Evolutionary conservation across 1,284 basidiomycete species (phyloP), one percentile per base, ranked within the genome.

Genomic region (Marasmius oreades): DNA sequence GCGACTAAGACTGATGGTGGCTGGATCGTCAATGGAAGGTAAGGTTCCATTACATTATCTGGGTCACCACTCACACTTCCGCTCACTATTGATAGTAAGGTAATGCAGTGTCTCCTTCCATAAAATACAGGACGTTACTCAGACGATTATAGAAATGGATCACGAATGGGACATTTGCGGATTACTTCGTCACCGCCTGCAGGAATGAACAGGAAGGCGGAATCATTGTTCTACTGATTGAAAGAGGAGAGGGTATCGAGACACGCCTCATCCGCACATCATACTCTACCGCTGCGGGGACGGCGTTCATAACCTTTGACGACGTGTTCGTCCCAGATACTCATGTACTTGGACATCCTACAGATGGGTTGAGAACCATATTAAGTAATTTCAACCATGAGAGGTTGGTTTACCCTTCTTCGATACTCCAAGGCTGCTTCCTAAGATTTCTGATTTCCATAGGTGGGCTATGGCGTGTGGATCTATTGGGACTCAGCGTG

Each of bases 251-350:
- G 53, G 87, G 90, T 36, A 83, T 94, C 36, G 81, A 85, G 67
- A 93, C 91, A 4, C 88, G 86, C 65, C 80, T 77, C 50, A 90
- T 94, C 75, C 92, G 91, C 72, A 92, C 89, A 0, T 80, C 80
- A 14, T 89, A 92, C 69, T 87, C 85, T 0, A 56, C 79, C 3
- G 67, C 85, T 3, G 85, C 90, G 7, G 89, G 90, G 10, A 93
- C 91, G 0, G 88, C 81, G 6, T 93, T 84, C 67, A 77, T 93
- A 62, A 91, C 89, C 0, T 93, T 92, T 63, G 90, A 93, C 70
- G 84, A 93, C 58, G 90, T 92, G 61, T 82, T 80, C 62, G 89
- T 93, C 2, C 90, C 91, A 1, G 81, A 85, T 16, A 84, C 84
- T 64, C 86, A 94, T 72, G 87, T 90, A 20, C 78, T 95, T 34